Conservation (phyloP, 2,329 filamentous ascomycete species). For the Cladorrhinum sp. region DNA sequence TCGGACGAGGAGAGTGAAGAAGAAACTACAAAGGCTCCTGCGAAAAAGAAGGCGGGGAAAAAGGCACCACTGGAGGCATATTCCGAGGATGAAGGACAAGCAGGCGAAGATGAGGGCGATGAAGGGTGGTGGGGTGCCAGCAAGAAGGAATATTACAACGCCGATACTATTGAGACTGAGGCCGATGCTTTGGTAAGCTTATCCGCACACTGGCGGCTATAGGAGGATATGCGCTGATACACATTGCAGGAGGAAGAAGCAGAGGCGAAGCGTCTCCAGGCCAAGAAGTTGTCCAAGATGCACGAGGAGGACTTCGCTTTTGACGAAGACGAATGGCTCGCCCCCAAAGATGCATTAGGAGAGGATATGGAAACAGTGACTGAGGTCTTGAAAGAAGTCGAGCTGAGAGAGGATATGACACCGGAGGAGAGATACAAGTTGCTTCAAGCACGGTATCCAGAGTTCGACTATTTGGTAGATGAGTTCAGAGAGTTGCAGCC, state of each 20-base stretch:
- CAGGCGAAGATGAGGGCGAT: constrained; percentile 52
- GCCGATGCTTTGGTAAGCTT: constrained; percentile 57
- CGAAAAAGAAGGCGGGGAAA: constrained; percentile 27
- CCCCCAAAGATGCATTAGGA: constrained; percentile 49
- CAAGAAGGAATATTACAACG: constrained; percentile 89
- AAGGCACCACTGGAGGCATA: constrained; percentile 36
- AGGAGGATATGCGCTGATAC: constrained; percentile 1
- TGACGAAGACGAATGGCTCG: constrained; percentile 82
- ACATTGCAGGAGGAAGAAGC: constrained; percentile 69
- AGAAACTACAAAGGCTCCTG: constrained; percentile 34
- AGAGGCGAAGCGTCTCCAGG: constrained; percentile 82
- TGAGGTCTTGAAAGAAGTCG: constrained; percentile 79
- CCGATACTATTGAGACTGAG: constrained; percentile 67
- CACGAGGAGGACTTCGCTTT: constrained; percentile 90
- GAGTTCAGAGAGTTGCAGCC: constrained; percentile 75
- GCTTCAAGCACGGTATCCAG: constrained; percentile 79
- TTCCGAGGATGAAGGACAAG: constrained; percentile 55
- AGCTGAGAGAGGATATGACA: constrained; percentile 77
- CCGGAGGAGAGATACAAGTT: constrained; percentile 72
- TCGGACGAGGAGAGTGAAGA: constrained; percentile 28
- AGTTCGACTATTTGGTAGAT: constrained; percentile 81
- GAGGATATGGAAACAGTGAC: constrained; percentile 65
- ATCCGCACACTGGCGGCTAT: neutral
- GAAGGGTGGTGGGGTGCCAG: constrained; percentile 82
- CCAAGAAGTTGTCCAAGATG: constrained; percentile 88